Evolutionary conservation across 192 early-diverging fungal species (phyloP), one percentile per base, ranked within the genome.

Genomic region (Podila epigama): DNA sequence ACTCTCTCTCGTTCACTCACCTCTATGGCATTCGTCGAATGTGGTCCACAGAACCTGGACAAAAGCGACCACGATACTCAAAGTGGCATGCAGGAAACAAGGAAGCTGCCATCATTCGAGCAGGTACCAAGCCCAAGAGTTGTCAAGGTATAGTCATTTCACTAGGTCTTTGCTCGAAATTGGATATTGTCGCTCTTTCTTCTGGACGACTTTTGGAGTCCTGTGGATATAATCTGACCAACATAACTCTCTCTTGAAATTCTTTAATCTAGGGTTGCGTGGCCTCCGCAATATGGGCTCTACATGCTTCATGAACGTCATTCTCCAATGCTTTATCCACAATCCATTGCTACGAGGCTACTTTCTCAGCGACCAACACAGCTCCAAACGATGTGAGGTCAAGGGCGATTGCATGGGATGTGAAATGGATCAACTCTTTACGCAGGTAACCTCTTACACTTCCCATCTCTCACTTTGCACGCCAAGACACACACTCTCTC

Each of bases 261-360:
- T 18, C 25, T 2, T 63, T 37, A 6, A 25, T 83, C 29, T 69
- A 36, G 93, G 94, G 5, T 71, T 97, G 16, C 89, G 97, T n/a
- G 97, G 97, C 18, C 79, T 97, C 55, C 79, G 86, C 34, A 99
- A 99, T 62, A 88, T 99, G 83, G 97, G 97, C 16, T 91, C 92
- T 0, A 99, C 97, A 1, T 99, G 97, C 71, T 99, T 95, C 66
- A 95, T 99, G 88, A 96, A 94, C 75, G 93, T 92, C 5, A 91
- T 99, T 27, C 82, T 99, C 41, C 97, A 99, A 75, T 88, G 91
- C 20, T 86, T 99, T 59, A 82, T 93, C 18, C 95, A 97, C 73
- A 99, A 99, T 70, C 97, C 96, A 27, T 63, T 97, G 18, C 72
- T 99, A 50, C 89, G 90, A 66, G 90, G 87, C 6, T 94, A 96